A percentile compares a stretch with the other conserved stretches of the same genome.
phyloP scores from a whole-genome alignment of 2,329 filamentous ascomycete species.

The Alternaria viburni region DNA sequence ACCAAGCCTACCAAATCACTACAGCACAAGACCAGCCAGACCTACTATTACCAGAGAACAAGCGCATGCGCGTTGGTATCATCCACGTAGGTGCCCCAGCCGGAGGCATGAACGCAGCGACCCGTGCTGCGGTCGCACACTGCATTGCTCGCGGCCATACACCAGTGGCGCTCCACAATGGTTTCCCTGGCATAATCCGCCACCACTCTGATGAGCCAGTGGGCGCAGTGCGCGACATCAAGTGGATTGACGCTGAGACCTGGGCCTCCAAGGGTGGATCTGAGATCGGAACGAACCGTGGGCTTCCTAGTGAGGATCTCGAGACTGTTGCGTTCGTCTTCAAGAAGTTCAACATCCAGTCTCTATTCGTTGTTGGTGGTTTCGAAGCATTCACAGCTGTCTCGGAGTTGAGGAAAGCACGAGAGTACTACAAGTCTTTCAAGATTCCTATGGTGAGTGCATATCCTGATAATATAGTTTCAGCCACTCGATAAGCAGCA shows the following conservation, averaged over 20 bases:
- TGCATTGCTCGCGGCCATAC: slow-evolving; percentile 92
- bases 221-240: slow-evolving; percentile 81
- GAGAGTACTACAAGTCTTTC: slow-evolving; percentile 79
- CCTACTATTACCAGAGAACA: slow-evolving; percentile 70
- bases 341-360: slow-evolving; percentile 86
- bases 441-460: slow-evolving; percentile 77
- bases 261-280: slow-evolving; percentile 98
- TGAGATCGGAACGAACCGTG: slow-evolving; percentile 97
- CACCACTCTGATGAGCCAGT: slow-evolving; percentile 85
- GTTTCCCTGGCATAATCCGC: slow-evolving; percentile 90
- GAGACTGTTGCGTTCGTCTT: slow-evolving; percentile 82
- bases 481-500: neutral
- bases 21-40: slow-evolving; percentile 79
- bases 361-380: slow-evolving; percentile 88
- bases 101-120: slow-evolving; percentile 97
- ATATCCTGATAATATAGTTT: neutral
- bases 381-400: slow-evolving; percentile 97
- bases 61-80: slow-evolving; percentile 92
- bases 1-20: slow-evolving; percentile 87
- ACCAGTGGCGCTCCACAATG: slow-evolving; percentile 91
- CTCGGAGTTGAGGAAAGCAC: slow-evolving; percentile 82
- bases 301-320: slow-evolving; percentile 86
- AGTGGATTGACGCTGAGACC: slow-evolving; percentile 91
- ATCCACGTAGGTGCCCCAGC: slow-evolving; percentile 96
- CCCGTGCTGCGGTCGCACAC: slow-evolving; percentile 90